Evolutionary conservation across 495 filamentous ascomycete species (phyloP).

Genomic region (Glonium stellatum): DNA sequence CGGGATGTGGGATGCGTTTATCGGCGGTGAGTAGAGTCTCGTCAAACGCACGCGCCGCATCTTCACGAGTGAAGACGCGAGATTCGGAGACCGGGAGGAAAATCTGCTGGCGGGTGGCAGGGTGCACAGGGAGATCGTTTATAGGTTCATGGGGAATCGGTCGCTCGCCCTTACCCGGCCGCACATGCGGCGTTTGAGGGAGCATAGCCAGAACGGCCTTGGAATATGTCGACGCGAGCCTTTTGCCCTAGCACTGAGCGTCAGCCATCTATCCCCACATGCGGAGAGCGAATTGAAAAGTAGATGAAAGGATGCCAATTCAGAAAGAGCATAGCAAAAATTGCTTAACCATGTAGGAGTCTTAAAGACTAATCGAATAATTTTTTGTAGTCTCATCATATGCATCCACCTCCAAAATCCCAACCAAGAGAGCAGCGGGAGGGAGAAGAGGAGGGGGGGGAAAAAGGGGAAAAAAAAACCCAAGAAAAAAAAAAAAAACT

Average conservation of each 20-base stretch:
- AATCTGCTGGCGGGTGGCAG: slow-evolving; percentile 69
- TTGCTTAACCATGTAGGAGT: slow-evolving; percentile 56
- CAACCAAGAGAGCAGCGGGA: too few relatives aligned
- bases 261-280: slow-evolving; percentile 2
- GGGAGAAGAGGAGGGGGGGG: too few relatives aligned
- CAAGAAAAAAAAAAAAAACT: slow-evolving; percentile 30
- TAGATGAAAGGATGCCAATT: slow-evolving; percentile 17
- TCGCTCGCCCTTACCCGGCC: slow-evolving; percentile 15
- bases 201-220: slow-evolving; percentile 75
- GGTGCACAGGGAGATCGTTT: slow-evolving; percentile 84
- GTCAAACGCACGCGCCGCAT: slow-evolving; percentile 80
- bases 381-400: slow-evolving; percentile 65
- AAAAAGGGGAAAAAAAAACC: slow-evolving; percentile 17
- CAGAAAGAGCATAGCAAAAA: slow-evolving; percentile 46
- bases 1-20: slow-evolving; percentile 78
- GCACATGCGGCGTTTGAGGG: slow-evolving; percentile 44
- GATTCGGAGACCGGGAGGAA: slow-evolving; percentile 90
- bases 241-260: slow-evolving; percentile 55
- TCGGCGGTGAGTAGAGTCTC: slow-evolving; percentile 73
- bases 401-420: slow-evolving; percentile 28
- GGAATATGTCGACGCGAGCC: slow-evolving; percentile 66
- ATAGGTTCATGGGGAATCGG: slow-evolving; percentile 66
- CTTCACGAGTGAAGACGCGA: slow-evolving; percentile 75
- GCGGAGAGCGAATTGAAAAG: not conserved
- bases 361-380: slow-evolving; percentile 99